phyloP scores from a whole-genome alignment of 1,284 basidiomycete species.

The Boletellus sp. region DNA sequence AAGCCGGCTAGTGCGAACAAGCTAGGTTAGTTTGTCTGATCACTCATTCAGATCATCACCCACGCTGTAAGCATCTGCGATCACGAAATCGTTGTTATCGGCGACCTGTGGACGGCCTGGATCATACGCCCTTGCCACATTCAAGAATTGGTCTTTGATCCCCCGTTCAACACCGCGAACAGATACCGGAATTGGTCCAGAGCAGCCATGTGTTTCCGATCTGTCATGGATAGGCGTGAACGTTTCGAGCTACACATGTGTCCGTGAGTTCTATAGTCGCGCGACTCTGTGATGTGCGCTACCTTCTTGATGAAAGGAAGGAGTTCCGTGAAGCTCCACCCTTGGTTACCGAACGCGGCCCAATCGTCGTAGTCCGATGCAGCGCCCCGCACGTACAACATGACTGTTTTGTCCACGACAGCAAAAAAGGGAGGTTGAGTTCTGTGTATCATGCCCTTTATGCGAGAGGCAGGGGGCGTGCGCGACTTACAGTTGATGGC shows the following conservation, averaged over 20 bases:
- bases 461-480: too few relatives aligned
- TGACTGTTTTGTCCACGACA: background rate
- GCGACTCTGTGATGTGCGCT: background rate
- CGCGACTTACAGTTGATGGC: conserved; percentile 29
- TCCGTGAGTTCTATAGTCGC: background rate
- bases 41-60: conserved; percentile 15
- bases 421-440: too few relatives aligned
- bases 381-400: background rate
- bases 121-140: conserved; percentile 43
- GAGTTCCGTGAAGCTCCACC: background rate
- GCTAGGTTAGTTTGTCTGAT: background rate
- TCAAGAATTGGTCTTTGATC: conserved; percentile 45
- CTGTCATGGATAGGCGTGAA: conserved; percentile 37
- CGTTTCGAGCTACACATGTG: conserved; percentile 46
- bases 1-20: background rate
- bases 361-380: conserved; percentile 1
- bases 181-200: conserved; percentile 53
- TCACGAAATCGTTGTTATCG: conserved; percentile 44
- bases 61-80: conserved; percentile 16
- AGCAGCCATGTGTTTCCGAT: conserved; percentile 47
- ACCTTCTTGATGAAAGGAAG: conserved; percentile 54
- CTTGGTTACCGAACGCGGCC: background rate
- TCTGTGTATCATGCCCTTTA: too few relatives aligned
- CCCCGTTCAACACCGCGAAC: conserved; percentile 35
- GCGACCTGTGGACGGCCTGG: conserved; percentile 36